Base-by-base conservation (phyloP, 139 green algal species). In the Micractinium sp. region DNA sequence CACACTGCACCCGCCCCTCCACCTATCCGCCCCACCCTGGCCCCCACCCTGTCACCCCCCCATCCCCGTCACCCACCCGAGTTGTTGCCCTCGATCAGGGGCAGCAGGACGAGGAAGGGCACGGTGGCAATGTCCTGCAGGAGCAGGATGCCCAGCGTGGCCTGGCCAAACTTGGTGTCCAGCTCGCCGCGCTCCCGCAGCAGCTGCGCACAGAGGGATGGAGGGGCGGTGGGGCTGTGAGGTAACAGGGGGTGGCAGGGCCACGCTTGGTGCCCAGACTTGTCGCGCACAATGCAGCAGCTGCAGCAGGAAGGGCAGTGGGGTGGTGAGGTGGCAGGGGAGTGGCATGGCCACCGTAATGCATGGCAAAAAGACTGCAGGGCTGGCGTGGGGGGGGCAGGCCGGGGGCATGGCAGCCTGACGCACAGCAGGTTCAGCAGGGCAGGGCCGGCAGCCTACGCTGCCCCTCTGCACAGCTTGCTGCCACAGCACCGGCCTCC, bases 91-190 rank as follows among this genome's bases (percentile, higher is more conserved):
- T 97, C 95, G 18, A 95, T 87, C 18, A 99, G 80, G 1, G 97
- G 97, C 76, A 99, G 93, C 88, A 99, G 91, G 85, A 98, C 96
- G 60, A 99, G 93, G 89, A 99, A 97, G 3, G 97, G 97, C 69
- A 99, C 96, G 16, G 98, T 95, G 9, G 96, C 97, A 81, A 99
- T 97, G 93, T 99, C 97, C 93, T 98, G 96, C 27, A 99, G 91
- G 82, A 99, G 95, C 82, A 99, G 93, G 87, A 99, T 97, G 36
- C 97, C 97, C 66, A 99, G 93, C n/a, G 97, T 99, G 77, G 97
- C 97, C 27, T 93, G 96, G 1, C 97, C 97, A 92, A 98, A 96
- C 2, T 92, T 91, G 0, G 95, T 98, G 16, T 96, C 73, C 82
- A 98, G 88, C 95, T 98, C 95, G 2, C 95, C 96, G 1, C 93